These are phyloP conservation scores for Aspergillus egyptiacus DNA, from an alignment of 495 filamentous ascomycete genomes.

Conservation along the genomic window DNA sequence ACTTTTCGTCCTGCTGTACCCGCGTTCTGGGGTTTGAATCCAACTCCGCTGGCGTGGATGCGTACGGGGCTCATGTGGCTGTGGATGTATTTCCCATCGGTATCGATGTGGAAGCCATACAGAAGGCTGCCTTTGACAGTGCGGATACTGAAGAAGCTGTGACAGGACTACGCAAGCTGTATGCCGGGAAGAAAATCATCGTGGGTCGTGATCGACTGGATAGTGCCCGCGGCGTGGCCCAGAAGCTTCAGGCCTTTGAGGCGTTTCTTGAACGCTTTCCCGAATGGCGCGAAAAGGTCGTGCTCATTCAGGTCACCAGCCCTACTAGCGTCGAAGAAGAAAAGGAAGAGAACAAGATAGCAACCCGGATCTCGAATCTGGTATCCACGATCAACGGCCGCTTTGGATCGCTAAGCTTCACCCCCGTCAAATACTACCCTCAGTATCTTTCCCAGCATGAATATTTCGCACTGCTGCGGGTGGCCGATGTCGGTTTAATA, in stretches of 20 bases:
- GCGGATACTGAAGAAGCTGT: slow-evolving; percentile 62
- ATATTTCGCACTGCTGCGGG: slow-evolving; percentile 84
- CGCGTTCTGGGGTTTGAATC: slow-evolving; percentile 81
- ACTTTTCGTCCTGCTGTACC: slow-evolving; percentile 89
- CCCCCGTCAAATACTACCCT: slow-evolving; percentile 86
- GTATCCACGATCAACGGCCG: slow-evolving; percentile 85
- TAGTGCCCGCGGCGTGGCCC: slow-evolving; percentile 79
- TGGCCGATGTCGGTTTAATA: slow-evolving; percentile 83
- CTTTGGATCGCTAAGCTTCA: slow-evolving; percentile 77
- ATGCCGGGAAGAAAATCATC: slow-evolving; percentile 81
- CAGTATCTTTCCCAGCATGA: slow-evolving; percentile 82
- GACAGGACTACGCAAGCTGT: slow-evolving; percentile 59
- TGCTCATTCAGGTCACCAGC: slow-evolving; percentile 89
- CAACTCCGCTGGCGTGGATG: slow-evolving; percentile 71
- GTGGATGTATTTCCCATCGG: slow-evolving; percentile 90
- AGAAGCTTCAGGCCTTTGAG: slow-evolving; percentile 91
- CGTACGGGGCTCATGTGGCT: slow-evolving; percentile 78
- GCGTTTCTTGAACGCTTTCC: slow-evolving; percentile 81
- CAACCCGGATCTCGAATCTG: slow-evolving; percentile 77
- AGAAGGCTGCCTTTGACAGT: slow-evolving; percentile 62
- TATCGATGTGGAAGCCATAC: slow-evolving; percentile 69
- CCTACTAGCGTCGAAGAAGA: slow-evolving; percentile 71
- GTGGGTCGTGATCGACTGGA: slow-evolving; percentile 91
- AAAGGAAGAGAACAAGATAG: slow-evolving; percentile 66
- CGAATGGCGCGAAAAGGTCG: slow-evolving; percentile 85